Percentiles rank a stretch among this genome's conserved stretches.
phyloP scores from a whole-genome alignment of 2,329 filamentous ascomycete species.

The Trichoderma sp. region DNA sequence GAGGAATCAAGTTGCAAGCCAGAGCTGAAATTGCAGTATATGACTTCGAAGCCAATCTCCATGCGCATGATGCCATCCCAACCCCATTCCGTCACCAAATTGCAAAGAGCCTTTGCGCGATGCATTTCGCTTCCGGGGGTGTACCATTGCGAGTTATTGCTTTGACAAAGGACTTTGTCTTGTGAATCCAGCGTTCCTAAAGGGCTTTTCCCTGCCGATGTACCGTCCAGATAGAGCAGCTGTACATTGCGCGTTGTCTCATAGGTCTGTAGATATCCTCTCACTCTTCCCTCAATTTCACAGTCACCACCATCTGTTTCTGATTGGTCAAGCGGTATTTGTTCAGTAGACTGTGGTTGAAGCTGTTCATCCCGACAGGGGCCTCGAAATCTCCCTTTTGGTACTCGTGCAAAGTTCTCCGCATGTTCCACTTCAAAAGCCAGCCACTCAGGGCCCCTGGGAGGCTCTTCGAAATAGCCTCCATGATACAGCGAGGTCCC shows the following conservation, averaged over 20 bases:
- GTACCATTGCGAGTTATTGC: conserved; percentile 21
- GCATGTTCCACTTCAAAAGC: conserved; percentile 77
- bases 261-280: conserved; percentile 67
- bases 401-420: conserved; percentile 31
- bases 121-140: conserved; percentile 42
- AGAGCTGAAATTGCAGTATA: conserved; percentile 59
- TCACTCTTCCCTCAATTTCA: conserved; percentile 17
- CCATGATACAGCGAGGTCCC: conserved; percentile 70
- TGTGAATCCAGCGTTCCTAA: conserved; percentile 68
- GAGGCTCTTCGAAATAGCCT: conserved; percentile 40
- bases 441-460: conserved; percentile 63
- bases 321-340: not conserved
- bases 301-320: not conserved
- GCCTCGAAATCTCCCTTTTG: not conserved
- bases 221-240: conserved; percentile 67
- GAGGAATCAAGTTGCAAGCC: conserved; percentile 39
- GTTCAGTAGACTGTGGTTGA: not conserved
- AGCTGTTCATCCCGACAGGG: not conserved
- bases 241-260: conserved; percentile 53
- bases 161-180: conserved; percentile 56
- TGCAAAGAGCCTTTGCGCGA: conserved; percentile 56
- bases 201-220: conserved; percentile 61
- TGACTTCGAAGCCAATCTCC: conserved; percentile 69
- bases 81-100: conserved; percentile 49
- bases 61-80: conserved; percentile 65